Base-by-base conservation (phyloP, 2,329 filamentous ascomycete genomes). In the Cyanodermella asteris region DNA sequence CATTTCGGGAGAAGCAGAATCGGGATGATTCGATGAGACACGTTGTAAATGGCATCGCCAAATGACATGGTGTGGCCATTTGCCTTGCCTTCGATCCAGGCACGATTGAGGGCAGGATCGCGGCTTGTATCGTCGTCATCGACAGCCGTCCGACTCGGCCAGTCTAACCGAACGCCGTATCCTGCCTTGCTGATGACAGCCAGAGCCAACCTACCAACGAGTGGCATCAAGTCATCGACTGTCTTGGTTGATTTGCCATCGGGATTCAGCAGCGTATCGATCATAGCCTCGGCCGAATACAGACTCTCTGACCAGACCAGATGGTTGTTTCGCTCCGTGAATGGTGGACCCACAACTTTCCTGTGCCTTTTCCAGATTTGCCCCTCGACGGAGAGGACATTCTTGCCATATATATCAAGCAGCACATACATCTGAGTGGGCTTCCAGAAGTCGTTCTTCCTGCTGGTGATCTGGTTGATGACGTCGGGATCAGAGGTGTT, bases 241-340 rank as follows among this genome's bases (percentile, higher is more conserved):
- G 64, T 64, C 20, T 42, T 45, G 30, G 53, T 53, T 5, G 39
- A 49, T 3, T 44, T 37, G 1, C 49, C 53, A 6, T 61, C 47
- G 67, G 70, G 76, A 25, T 56, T 54, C 18, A 47, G 42, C 16
- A 74, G 39, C n/a, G 19, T 14, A 12, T 27, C 25, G n/a, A 31
- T 13, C 61, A 78, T 61, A 10, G 59, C 58, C 31, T 60, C 50
- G 1, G 72, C 62, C 49, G 82, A 75, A 29, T 54, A 48, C 29
- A 74, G 51, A 2, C 62, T 59, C 41, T 76, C 70, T 8, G 48
- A 50, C 45, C 70, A 78, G 2, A 75, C 67, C 14, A 76, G 43
- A 9, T 60, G 55, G 30, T 76, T 71, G 43, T 80, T 84, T 48
- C 61, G 69, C 50, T 84, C 76, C 29, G 72, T 77, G 45, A 84